These are phyloP conservation scores for Curvularia eragrostidis DNA, from an alignment of 2,329 filamentous ascomycete genomes.

Conservation along the genomic window DNA sequence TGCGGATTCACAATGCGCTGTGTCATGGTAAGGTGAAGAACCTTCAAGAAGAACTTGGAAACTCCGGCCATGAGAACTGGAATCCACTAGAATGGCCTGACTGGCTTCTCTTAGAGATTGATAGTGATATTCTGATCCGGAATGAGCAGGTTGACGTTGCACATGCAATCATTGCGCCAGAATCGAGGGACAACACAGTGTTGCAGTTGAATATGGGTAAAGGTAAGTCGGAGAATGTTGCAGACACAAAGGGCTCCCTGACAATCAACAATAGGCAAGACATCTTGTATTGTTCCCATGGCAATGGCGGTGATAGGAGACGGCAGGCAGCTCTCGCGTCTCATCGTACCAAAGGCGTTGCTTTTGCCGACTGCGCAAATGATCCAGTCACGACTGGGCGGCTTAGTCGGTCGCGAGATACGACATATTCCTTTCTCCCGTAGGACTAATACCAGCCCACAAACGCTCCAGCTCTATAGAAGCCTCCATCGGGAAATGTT, in stretches of 20 bases:
- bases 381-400: slow-evolving; percentile 61
- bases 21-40: slow-evolving; percentile 23
- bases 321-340: slow-evolving; percentile 54
- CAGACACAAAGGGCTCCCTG: slow-evolving; percentile 48
- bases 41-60: slow-evolving; percentile 49
- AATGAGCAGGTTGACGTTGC: slow-evolving; percentile 66
- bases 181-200: slow-evolving; percentile 30
- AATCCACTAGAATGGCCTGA: slow-evolving; percentile 61
- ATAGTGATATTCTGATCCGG: slow-evolving; percentile 67
- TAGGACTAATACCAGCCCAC: slow-evolving; percentile 46
- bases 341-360: slow-evolving; percentile 68
- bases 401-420: slow-evolving; percentile 61
- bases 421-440: slow-evolving; percentile 67
- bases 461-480: slow-evolving; percentile 48
- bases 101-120: slow-evolving; percentile 69
- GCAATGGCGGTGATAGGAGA: slow-evolving; percentile 5
- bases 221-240: slow-evolving; percentile 34
- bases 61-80: slow-evolving; percentile 65
- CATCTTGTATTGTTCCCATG: slow-evolving; percentile 5
- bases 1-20: slow-evolving; percentile 49
- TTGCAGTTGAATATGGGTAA: slow-evolving; percentile 44
- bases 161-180: slow-evolving; percentile 57
- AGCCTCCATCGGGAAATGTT: slow-evolving; percentile 56
- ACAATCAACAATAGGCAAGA: slow-evolving; percentile 54
- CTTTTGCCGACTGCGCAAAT: slow-evolving; percentile 66